Evolutionary conservation across 2,329 filamentous ascomycete genomes (phyloP), one percentile per base, ranked within the genome.

Genomic region (Myriangium duriaei): DNA sequence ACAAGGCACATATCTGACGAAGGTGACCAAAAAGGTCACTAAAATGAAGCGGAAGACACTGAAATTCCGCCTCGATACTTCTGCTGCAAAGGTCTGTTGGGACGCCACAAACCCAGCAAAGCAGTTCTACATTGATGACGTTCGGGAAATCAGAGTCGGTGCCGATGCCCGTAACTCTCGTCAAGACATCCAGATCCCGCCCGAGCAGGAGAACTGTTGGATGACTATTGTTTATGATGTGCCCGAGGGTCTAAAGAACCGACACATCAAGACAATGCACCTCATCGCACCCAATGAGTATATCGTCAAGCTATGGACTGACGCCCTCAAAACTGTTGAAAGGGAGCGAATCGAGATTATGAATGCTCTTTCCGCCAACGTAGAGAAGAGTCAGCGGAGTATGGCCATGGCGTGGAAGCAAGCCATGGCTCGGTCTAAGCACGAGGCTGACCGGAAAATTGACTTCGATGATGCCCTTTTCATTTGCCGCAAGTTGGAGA

Each of bases 41-140:
- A 88, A 83, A 62, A 91, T 88, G 53, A 78, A 74, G 57, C 78
- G 70, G 48, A 76, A 79, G 45, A 65, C 71, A 39, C 85, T 91
- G 54, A 72, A 71, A 16, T 76, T 95, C 49, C 74, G 79, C 37
- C 74, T 96, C 15, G 85, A 96, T 51, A 71, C 81, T 15, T 81
- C 88, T 51, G 74, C 81, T 2, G 87, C 82, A 43, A 91, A 86
- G 58, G 82, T 98, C 15, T 81, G 72, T 16, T 96, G 88, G 88
- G 82, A 93, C 57, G 72, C 76, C 32, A 74, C 71, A 6, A 77
- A 83, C 24, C 78, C 81, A 1, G 74, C 76, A 15, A 96, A 95
- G 57, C 77, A 76, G 37, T 81, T 98, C 46, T 92, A 93, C 57
- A 83, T 98, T 45, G 91, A 98, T 52, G 86, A 96, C 56, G 88